A percentile compares a stretch with the other conserved stretches of the same genome.
These are phyloP conservation scores for Trichosporon asahii DNA, from an alignment of 1,284 basidiomycete genomes.

Conservation along the genomic window DNA sequence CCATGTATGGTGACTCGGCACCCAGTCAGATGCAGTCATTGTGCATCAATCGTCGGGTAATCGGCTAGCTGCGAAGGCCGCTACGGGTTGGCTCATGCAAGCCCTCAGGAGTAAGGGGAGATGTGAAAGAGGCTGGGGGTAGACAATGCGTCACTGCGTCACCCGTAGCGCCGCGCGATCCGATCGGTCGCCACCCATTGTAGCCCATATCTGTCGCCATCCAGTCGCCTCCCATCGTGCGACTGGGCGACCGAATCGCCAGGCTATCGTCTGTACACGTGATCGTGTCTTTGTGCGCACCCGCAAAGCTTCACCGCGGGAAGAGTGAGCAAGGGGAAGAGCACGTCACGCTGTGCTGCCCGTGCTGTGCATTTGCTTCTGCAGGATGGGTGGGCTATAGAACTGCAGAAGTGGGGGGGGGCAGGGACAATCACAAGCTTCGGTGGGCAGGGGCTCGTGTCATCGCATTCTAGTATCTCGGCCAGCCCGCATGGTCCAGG, in stretches of 20 bases:
- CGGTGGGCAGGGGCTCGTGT: not conserved
- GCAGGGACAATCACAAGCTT: not conserved
- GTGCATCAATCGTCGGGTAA: not conserved
- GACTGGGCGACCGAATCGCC: not conserved
- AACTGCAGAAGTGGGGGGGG: not conserved
- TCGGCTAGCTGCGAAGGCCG: not conserved
- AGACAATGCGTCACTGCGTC: not conserved
- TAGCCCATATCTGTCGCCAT: not conserved
- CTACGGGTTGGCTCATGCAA: not conserved
- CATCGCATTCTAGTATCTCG: not conserved
- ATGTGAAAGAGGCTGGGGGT: not conserved
- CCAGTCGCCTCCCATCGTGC: not conserved
- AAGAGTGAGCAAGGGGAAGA: not conserved
- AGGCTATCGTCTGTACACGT: not conserved
- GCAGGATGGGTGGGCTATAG: not conserved
- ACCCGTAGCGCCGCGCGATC: not conserved
- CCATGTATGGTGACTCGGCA: not conserved
- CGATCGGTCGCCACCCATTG: slow-evolving; percentile 1
- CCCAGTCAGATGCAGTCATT: not conserved
- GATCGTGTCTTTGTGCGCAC: not conserved
- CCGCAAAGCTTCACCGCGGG: slow-evolving; percentile 1
- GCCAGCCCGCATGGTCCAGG: not conserved
- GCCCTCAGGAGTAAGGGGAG: not conserved
- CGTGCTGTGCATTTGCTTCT: not conserved
- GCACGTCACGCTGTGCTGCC: not conserved